Base-by-base conservation (phyloP, 805 yeast species). In the Monosporozyma siamensis region DNA sequence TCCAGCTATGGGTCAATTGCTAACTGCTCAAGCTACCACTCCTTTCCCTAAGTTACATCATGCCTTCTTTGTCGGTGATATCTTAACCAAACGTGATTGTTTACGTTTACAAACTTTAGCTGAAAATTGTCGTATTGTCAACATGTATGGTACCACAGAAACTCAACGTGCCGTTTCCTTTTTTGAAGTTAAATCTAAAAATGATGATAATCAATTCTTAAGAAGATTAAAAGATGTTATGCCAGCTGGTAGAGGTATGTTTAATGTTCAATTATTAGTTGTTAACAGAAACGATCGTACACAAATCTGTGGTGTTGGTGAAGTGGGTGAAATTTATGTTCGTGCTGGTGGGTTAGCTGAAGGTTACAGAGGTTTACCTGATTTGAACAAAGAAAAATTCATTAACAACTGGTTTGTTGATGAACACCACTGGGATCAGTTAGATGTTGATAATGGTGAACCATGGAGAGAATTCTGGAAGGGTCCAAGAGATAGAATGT, bases 141-240 rank as follows among this genome's bases (percentile, higher is more conserved):
- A 92, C 67, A 92, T 92, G 99, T 92, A 92, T 63, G 99, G 99
- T 57, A 92, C 99, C 31, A 92, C 99, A 9, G 99, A 92, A 65
- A 92, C 99, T 12, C 99, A 94, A 70, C 78, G 99, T 60, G 92
- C 99, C 2, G 99, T 92, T 21, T 89, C 97, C 0, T 92, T 77
- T 66, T 94, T 77, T 66, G 94, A 87, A 61, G 90, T 94, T 48
- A 78, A 85, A 34, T 77, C 94, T 23, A 72, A 86, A 50, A 59
- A 72, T 18, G 59, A 71, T 35, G 88, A 89, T 61, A 73, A 90
- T 20, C 66, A 74, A 20, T 89, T 84, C 63, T 71, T 92, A 59
- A 81, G 79, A 58, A 74, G 81, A 39, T 83, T 86, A 67, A 92
- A 94, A 65, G 97, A 92, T 55, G 82, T 87, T 43, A 88, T 92